These are phyloP conservation scores for Cutaneotrichosporon dermatis DNA, from an alignment of 1,284 basidiomycete species.

Conservation along the genomic window DNA sequence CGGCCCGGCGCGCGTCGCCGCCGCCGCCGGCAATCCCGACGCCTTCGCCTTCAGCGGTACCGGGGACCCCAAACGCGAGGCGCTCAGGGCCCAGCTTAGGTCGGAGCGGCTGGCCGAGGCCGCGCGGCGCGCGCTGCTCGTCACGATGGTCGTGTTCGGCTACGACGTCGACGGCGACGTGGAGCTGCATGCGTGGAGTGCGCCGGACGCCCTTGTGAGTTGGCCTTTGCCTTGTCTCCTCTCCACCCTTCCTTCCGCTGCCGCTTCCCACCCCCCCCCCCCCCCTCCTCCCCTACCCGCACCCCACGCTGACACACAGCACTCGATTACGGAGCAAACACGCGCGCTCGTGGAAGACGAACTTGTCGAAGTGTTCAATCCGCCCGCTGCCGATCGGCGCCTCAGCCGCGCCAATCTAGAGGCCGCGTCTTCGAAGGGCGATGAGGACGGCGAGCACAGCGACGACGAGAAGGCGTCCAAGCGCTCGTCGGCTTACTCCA, in stretches of 20 bases:
- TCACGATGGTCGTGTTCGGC: conserved; percentile 29
- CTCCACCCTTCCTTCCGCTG: too few species aligned
- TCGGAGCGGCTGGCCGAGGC: conserved; percentile 9
- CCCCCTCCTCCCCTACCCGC: too few species aligned
- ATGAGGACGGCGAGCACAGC: not conserved
- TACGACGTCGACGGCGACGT: conserved; percentile 24
- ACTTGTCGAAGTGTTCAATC: conserved; percentile 33
- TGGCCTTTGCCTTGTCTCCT: not conserved
- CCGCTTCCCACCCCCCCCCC: too few species aligned
- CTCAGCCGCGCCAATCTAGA: not conserved
- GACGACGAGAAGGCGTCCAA: not conserved
- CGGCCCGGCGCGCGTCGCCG: conserved; percentile 26
- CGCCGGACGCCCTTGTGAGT: conserved; percentile 37
- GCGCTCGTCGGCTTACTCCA: not conserved
- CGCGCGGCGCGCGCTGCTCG: conserved; percentile 20
- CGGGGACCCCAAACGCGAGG: conserved; percentile 4
- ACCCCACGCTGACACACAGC: conserved; percentile 12
- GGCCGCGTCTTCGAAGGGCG: conserved; percentile 1
- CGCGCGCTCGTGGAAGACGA: conserved; percentile 37
- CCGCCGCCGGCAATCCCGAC: conserved; percentile 9
- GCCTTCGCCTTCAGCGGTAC: not conserved
- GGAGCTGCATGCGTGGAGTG: conserved; percentile 31
- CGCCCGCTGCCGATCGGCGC: conserved; percentile 3
- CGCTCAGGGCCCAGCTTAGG: conserved; percentile 2
- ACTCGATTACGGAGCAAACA: conserved; percentile 34